A percentile compares a stretch with the other conserved stretches of the same genome.
phyloP scores from a whole-genome alignment of 1,284 basidiomycete species.

The Malassezia japonica region DNA sequence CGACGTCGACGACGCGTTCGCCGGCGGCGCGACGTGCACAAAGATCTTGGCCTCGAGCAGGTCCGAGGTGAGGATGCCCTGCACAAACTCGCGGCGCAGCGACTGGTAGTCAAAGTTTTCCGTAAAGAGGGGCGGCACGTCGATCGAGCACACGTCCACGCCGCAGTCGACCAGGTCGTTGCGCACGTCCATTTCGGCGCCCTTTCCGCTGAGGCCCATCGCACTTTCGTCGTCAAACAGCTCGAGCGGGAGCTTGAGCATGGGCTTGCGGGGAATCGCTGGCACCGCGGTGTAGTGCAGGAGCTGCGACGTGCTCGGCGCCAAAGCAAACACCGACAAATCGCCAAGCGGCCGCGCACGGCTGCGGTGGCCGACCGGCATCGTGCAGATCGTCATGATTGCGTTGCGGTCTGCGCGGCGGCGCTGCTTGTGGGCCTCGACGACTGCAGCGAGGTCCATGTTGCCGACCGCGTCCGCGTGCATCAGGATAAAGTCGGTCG shows the following conservation, averaged over 20 bases:
- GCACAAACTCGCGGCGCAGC: constrained; percentile 82
- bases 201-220: constrained; percentile 20
- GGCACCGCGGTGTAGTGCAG: constrained; percentile 47
- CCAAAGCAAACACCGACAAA: constrained; percentile 32
- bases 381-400: constrained; percentile 65
- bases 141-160: constrained; percentile 57
- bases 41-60: constrained; percentile 88
- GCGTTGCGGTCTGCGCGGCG: constrained; percentile 77
- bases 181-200: constrained; percentile 63
- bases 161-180: constrained; percentile 79
- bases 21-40: constrained; percentile 62
- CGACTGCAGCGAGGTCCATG: constrained; percentile 76
- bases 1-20: constrained; percentile 61
- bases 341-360: constrained; percentile 27
- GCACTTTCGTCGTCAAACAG: constrained; percentile 25
- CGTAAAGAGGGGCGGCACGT: constrained; percentile 87
- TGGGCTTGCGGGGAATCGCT: constrained; percentile 30
- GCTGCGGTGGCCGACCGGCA: constrained; percentile 19
- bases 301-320: constrained; percentile 41
- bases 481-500: constrained; percentile 67
- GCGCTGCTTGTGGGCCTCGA: constrained; percentile 77
- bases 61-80: constrained; percentile 91
- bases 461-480: constrained; percentile 90
- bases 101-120: constrained; percentile 98
- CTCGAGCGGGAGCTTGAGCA: constrained; percentile 40